Evolutionary conservation across 371 early-diverging fungal species (phyloP).

Genomic region (Mortierella sp.): DNA sequence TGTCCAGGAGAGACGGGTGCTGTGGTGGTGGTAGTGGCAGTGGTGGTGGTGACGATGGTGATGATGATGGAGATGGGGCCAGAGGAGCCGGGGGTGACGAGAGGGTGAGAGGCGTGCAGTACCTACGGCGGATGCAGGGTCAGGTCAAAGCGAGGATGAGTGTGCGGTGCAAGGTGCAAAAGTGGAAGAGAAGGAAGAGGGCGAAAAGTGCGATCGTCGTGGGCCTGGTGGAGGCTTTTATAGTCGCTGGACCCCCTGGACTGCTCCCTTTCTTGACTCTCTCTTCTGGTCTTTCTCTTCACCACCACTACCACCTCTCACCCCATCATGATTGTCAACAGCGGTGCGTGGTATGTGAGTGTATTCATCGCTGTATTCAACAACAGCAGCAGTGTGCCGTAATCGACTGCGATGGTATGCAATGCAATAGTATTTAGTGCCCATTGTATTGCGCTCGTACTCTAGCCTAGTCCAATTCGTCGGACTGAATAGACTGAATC

Average conservation of each 20-base stretch:
- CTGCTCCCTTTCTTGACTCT: neutral
- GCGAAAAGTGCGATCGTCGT: neutral
- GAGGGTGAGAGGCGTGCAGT: neutral
- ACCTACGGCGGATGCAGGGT: neutral
- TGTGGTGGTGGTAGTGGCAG: neutral
- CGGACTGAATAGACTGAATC: slow-evolving; percentile 1
- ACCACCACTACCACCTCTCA: neutral
- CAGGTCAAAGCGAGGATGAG: neutral
- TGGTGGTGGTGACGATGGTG: neutral
- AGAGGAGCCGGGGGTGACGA: neutral
- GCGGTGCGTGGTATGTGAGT: neutral
- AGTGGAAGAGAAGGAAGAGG: slow-evolving; percentile 2
- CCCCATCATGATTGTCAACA: neutral
- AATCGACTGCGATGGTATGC: no score
- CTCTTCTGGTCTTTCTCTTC: neutral
- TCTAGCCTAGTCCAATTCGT: neutral
- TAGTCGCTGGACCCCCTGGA: slow-evolving; percentile 1
- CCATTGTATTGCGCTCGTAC: neutral
- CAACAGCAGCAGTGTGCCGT: no score
- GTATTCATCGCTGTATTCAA: no score
- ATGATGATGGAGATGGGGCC: neutral
- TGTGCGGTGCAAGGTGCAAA: neutral
- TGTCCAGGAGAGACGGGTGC: no score
- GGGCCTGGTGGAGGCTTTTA: slow-evolving; percentile 5
- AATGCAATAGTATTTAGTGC: no score